Evolutionary conservation across 2,329 filamentous ascomycete genomes (phyloP).

Genomic region (Fusarium multiceps): DNA sequence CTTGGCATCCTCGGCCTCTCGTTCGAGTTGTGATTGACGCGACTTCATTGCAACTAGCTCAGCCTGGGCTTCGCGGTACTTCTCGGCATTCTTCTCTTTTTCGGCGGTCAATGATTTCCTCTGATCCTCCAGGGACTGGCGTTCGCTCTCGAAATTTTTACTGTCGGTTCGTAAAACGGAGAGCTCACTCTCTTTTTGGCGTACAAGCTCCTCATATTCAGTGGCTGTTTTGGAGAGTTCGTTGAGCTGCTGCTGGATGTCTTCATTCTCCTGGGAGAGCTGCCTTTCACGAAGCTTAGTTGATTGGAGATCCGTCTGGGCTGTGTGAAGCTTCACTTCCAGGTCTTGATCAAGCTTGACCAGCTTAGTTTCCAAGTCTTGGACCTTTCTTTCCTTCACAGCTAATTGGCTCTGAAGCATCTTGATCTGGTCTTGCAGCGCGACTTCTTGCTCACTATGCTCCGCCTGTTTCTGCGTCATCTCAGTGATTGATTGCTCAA

Average conservation of each 20-base stretch:
- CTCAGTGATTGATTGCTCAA: slow-evolving; percentile 78
- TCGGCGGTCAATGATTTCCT: slow-evolving; percentile 76
- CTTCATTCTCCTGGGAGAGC: slow-evolving; percentile 81
- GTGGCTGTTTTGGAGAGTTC: slow-evolving; percentile 92
- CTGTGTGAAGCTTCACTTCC: slow-evolving; percentile 81
- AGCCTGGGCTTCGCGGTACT: slow-evolving; percentile 85
- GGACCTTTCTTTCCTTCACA: slow-evolving; percentile 88
- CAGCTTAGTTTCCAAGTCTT: slow-evolving; percentile 86
- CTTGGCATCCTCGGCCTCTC: slow-evolving; percentile 90
- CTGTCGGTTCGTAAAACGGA: slow-evolving; percentile 86
- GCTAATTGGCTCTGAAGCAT: slow-evolving; percentile 91
- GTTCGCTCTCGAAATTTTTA: slow-evolving; percentile 84
- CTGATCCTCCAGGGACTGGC: slow-evolving; percentile 81
- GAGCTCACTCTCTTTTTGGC: slow-evolving; percentile 94
- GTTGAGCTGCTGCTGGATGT: slow-evolving; percentile 84
- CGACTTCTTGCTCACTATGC: slow-evolving; percentile 79
- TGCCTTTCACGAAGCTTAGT: slow-evolving; percentile 80
- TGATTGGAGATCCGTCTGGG: slow-evolving; percentile 82
- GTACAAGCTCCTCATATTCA: slow-evolving; percentile 92
- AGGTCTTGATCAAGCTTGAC: slow-evolving; percentile 88
- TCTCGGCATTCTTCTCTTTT: slow-evolving; percentile 80
- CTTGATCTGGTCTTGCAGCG: slow-evolving; percentile 83
- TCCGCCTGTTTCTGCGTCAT: slow-evolving; percentile 77
- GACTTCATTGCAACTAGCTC: slow-evolving; percentile 88
- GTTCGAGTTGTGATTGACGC: slow-evolving; percentile 84